These are phyloP conservation scores for Protea cynaroides DNA, from an alignment of 164 flowering plant species.

Conservation along the genomic window DNA sequence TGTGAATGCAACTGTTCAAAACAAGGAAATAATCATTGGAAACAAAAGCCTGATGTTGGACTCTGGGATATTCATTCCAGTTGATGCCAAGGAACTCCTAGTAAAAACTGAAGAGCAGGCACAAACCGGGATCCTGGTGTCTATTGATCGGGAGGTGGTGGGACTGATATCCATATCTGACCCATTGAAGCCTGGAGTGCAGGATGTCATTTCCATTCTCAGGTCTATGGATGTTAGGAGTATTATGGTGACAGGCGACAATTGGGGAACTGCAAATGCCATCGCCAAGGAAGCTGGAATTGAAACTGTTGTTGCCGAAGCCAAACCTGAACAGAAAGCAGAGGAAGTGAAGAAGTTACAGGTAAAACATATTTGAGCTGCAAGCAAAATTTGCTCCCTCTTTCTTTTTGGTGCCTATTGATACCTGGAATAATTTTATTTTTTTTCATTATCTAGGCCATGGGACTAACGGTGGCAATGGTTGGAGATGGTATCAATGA, in stretches of 20 bases:
- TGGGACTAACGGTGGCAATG: conserved; percentile 64
- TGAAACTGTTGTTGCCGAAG: conserved; percentile 70
- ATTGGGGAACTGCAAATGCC: conserved; percentile 84
- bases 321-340: conserved; percentile 80
- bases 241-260: conserved; percentile 91
- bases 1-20: conserved; percentile 59
- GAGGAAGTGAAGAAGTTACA: conserved; percentile 70
- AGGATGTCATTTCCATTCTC: conserved; percentile 66
- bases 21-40: conserved; percentile 65
- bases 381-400: background rate
- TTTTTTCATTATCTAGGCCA: conserved; percentile 23
- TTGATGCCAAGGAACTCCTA: conserved; percentile 60
- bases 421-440: background rate
- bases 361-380: conserved; percentile 26
- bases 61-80: conserved; percentile 35
- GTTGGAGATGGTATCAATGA: conserved; percentile 90
- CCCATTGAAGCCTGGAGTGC: conserved; percentile 76
- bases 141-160: conserved; percentile 46
- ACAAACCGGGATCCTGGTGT: conserved; percentile 73
- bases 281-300: conserved; percentile 79
- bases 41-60: conserved; percentile 71
- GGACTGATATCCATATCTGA: conserved; percentile 79
- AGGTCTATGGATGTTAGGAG: conserved; percentile 66
- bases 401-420: background rate
- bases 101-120: conserved; percentile 62